Conservation (phyloP, 2,329 filamentous ascomycete species). For the Hypoxylon sp. region DNA sequence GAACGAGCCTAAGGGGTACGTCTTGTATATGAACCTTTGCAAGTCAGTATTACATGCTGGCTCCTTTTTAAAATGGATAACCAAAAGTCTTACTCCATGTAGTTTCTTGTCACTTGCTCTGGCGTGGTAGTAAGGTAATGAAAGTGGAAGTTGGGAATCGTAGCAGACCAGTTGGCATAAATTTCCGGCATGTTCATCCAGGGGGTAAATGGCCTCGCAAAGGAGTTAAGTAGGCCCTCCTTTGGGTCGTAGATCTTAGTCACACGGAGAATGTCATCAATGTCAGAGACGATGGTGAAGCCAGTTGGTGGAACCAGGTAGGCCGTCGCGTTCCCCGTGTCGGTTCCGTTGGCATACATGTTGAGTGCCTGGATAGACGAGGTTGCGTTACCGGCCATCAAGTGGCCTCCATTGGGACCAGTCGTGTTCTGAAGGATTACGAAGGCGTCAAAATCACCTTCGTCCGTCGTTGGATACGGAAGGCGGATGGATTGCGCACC, state of each 20-base stretch:
- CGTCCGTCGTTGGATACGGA: conserved; percentile 74
- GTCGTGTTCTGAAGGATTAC: conserved; percentile 72
- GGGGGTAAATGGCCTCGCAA: conserved; percentile 76
- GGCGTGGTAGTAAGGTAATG: conserved; percentile 87
- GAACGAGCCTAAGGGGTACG: conserved; percentile 82
- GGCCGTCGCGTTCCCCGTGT: conserved; percentile 79
- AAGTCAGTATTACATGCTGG: not conserved
- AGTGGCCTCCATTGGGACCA: conserved; percentile 62
- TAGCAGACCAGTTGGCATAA: conserved; percentile 81
- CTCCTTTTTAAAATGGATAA: not conserved
- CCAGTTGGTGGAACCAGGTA: conserved; percentile 81
- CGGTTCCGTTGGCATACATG: conserved; percentile 74
- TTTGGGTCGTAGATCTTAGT: conserved; percentile 85
- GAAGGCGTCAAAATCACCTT: conserved; percentile 83
- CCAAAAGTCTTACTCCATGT: conserved; percentile 72
- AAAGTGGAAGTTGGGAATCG: conserved; percentile 78
- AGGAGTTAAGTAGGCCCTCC: conserved; percentile 82
- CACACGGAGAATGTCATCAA: conserved; percentile 84
- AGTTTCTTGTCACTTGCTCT: conserved; percentile 81
- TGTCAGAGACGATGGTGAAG: conserved; percentile 81
- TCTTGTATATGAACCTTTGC: conserved; percentile 77
- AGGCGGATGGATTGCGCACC: conserved; percentile 74
- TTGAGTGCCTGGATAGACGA: conserved; percentile 76
- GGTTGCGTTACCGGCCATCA: conserved; percentile 76
- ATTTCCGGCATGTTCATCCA: conserved; percentile 88